These are phyloP conservation scores for Thalassiosira oceanica DNA, from an alignment of 352 stramenopile genomes.

Conservation along the genomic window DNA sequence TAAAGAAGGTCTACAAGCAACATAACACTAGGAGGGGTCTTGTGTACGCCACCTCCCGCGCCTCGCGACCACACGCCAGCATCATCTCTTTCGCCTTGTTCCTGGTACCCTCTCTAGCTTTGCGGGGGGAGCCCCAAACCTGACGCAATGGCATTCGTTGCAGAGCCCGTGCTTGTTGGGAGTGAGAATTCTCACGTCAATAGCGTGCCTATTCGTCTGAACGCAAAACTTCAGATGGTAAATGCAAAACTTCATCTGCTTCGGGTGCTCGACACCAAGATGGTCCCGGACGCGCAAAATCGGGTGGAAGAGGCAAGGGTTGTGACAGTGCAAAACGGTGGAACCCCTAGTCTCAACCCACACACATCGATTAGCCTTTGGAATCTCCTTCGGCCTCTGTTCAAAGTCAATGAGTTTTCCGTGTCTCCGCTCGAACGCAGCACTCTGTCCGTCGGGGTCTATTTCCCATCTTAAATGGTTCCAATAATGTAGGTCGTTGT, in stretches of 20 bases:
- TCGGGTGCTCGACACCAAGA: constrained; percentile 8
- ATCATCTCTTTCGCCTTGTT: constrained; percentile 29
- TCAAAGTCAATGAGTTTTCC: constrained; percentile 24
- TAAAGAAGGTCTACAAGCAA: no score
- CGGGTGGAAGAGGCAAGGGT: constrained; percentile 25
- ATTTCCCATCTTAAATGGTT: constrained; percentile 28
- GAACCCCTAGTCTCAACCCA: no score
- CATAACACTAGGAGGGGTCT: no score
- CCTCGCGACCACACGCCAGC: no score
- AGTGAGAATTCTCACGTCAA: constrained; percentile 25
- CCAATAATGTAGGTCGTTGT: constrained; percentile 37
- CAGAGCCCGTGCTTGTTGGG: constrained; percentile 32
- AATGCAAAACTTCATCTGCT: constrained; percentile 25
- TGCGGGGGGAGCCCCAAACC: constrained; percentile 5
- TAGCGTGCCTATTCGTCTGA: constrained; percentile 21
- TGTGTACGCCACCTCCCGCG: no score
- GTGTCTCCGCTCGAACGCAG: constrained; percentile 18
- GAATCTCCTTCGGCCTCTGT: background rate
- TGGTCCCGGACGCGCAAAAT: constrained; percentile 4
- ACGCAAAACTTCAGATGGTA: constrained; percentile 43
- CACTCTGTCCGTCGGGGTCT: constrained; percentile 10
- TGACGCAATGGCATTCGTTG: constrained; percentile 37
- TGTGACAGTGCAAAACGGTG: constrained; percentile 21
- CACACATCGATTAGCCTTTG: constrained; percentile 6
- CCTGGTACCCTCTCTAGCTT: constrained; percentile 24